Conservation (phyloP, 2,329 filamentous ascomycete genomes). For the Fusarium pseudonygamai region DNA sequence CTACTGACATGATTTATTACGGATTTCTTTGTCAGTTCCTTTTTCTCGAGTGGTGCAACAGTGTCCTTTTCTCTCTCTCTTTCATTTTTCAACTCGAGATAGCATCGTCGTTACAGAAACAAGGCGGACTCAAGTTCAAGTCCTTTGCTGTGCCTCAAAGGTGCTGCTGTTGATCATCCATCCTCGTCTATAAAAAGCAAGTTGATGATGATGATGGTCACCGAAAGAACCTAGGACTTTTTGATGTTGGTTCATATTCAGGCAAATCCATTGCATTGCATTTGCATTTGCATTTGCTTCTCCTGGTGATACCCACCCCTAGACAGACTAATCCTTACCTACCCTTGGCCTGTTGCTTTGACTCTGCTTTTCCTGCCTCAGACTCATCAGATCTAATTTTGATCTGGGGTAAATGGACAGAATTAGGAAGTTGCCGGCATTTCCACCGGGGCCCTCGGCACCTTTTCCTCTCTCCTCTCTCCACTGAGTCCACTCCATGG, state of each 20-base stretch:
- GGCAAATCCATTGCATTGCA: neutral
- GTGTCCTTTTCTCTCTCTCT: neutral
- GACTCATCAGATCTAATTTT: neutral
- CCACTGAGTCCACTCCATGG: neutral
- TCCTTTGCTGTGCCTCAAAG: slow-evolving; percentile 18
- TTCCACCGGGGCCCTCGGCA: slow-evolving; percentile 13
- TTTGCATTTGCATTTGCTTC: neutral
- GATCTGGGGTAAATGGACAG: slow-evolving; percentile 7
- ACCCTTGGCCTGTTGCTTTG: neutral
- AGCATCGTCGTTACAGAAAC: neutral
- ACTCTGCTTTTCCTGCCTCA: neutral
- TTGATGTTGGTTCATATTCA: neutral
- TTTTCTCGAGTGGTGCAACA: neutral
- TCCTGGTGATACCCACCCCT: slow-evolving; percentile 19
- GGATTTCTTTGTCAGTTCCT: neutral
- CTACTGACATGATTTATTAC: neutral
- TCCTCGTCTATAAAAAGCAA: slow-evolving; percentile 14
- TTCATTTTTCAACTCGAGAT: neutral
- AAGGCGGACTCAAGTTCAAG: neutral
- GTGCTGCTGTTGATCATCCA: slow-evolving; percentile 3
- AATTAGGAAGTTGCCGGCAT: slow-evolving; percentile 11
- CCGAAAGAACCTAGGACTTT: neutral
- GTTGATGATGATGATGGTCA: neutral
- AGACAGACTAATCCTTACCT: neutral
- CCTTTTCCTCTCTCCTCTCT: neutral